Evolutionary conservation across 805 yeast genomes (phyloP), one percentile per base, ranked within the genome.

Genomic region (Candida stauntonica): DNA sequence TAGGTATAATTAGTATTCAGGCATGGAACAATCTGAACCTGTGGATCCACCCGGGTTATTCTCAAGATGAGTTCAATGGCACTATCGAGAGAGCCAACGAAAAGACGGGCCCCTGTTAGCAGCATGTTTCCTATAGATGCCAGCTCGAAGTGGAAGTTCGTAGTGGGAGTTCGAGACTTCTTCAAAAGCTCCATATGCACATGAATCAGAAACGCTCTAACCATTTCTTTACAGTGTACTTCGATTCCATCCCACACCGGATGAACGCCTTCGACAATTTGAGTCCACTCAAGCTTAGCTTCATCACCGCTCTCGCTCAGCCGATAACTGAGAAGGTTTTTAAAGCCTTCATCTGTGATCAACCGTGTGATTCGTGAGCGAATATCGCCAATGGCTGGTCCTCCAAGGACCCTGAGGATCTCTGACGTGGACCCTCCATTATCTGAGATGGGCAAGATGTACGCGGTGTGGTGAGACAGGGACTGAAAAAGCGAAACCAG

Each of bases 361-460:
- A 89, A 62, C 38, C 89, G 63, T 0, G 87, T 84, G 20, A 88
- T 69, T 39, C 98, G 61, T 0, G 95, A 86, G 34, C 97, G 65
- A 3, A 89, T 70, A 56, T 89, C 98, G 2, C 98, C 98, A 38
- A 89, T 86, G 0, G 97, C 96, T 3, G 96, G 95, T 0, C 98
- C 97, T 2, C 96, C 96, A 14, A 89, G 68, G 2, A 87, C 86
- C 12, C 96, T 63, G 5, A 88, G 69, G 17, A 89, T 73, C 60
- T 89, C 97, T 19, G 94, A 81, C 0, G 96, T 86, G 2, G 96
- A 88, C 0, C 97, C 97, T 14, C 98, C 98, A 55, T 89, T 89
- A 58, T 89, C 98, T 33, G 86, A 78, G 13, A 89, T 76, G 0
- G 98, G 98, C 26, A 89, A 62, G 5, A 88, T 71, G 49, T 83